phyloP scores from a whole-genome alignment of 768 basidiomycete species.

The Pholiota molesta region DNA sequence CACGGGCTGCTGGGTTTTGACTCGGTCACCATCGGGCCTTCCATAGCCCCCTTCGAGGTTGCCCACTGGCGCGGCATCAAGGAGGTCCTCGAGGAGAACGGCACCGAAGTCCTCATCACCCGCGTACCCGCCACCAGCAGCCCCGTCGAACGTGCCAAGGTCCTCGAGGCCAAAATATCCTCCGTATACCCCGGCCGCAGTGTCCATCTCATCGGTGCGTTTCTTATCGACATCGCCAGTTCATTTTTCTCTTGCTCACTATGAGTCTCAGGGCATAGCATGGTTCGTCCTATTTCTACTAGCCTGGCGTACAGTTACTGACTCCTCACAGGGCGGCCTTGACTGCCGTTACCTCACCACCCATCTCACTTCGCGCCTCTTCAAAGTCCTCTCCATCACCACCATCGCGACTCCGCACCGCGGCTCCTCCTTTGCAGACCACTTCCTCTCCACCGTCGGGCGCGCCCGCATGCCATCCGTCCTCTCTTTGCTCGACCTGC shows the following conservation, averaged over 20 bases:
- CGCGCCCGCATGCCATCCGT: constrained; percentile 67
- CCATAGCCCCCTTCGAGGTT: constrained; percentile 82
- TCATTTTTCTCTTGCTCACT: neutral
- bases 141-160: constrained; percentile 85
- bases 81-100: constrained; percentile 88
- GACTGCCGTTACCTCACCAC: constrained; percentile 92
- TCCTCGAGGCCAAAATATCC: constrained; percentile 82
- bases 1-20: constrained; percentile 94
- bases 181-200: constrained; percentile 78
- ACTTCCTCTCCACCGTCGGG: constrained; percentile 80
- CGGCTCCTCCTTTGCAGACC: constrained; percentile 92
- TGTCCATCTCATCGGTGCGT: constrained; percentile 83
- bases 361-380: constrained; percentile 71
- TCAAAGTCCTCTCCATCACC: constrained; percentile 84
- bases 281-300: constrained; percentile 50
- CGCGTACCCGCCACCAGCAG: constrained; percentile 93
- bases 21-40: constrained; percentile 75
- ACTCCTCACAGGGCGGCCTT: constrained; percentile 65
- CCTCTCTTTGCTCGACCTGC: constrained; percentile 74
- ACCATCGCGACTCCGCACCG: constrained; percentile 96
- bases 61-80: constrained; percentile 97
- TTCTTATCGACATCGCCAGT: neutral
- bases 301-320: neutral
- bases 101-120: constrained; percentile 88
- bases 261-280: constrained; percentile 58